phyloP scores from a whole-genome alignment of 2,329 filamentous ascomycete species.

The Didymella glomerata region DNA sequence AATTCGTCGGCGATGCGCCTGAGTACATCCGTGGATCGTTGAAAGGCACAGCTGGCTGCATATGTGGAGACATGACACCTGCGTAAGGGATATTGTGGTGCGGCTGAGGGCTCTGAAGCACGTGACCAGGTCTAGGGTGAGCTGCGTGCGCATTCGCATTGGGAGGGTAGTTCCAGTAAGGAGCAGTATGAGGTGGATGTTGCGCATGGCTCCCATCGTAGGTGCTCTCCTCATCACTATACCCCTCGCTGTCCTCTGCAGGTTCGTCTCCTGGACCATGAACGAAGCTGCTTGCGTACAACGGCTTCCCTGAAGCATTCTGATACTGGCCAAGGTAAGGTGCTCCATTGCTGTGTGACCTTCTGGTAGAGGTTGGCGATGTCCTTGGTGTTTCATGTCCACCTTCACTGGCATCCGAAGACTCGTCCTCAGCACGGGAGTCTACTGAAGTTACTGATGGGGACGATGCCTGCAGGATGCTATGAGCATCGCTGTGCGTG shows the following conservation, averaged over 20 bases:
- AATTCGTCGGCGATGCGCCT: slow-evolving; percentile 35
- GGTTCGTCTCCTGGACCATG: slow-evolving; percentile 33
- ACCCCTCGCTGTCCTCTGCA: slow-evolving; percentile 32
- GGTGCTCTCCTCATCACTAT: slow-evolving; percentile 27
- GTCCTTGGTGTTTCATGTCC: slow-evolving; percentile 38
- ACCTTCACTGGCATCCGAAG: slow-evolving; percentile 38
- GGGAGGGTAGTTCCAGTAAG: slow-evolving; percentile 35
- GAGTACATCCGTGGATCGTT: slow-evolving; percentile 41
- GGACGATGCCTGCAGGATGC: slow-evolving; percentile 29
- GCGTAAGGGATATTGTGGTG: slow-evolving; percentile 43
- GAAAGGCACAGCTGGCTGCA: slow-evolving; percentile 38
- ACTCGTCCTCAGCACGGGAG: slow-evolving; percentile 30
- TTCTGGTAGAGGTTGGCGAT: slow-evolving; percentile 41
- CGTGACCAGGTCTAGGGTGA: slow-evolving; percentile 43
- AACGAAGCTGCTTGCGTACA: slow-evolving; percentile 46
- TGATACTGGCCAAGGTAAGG: slow-evolving; percentile 25
- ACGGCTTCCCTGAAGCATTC: slow-evolving; percentile 37
- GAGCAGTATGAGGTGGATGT: slow-evolving; percentile 28
- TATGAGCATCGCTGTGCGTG: slow-evolving; percentile 19
- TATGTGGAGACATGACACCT: slow-evolving; percentile 35
- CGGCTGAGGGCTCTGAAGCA: slow-evolving; percentile 49
- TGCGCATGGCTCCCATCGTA: slow-evolving; percentile 25
- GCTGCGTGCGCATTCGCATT: slow-evolving; percentile 36
- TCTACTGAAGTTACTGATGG: slow-evolving; percentile 34
- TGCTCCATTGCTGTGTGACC: slow-evolving; percentile 21